These are phyloP conservation scores for Pyrenochaeta sp. DNA, from an alignment of 2,329 filamentous ascomycete species.

Conservation along the genomic window DNA sequence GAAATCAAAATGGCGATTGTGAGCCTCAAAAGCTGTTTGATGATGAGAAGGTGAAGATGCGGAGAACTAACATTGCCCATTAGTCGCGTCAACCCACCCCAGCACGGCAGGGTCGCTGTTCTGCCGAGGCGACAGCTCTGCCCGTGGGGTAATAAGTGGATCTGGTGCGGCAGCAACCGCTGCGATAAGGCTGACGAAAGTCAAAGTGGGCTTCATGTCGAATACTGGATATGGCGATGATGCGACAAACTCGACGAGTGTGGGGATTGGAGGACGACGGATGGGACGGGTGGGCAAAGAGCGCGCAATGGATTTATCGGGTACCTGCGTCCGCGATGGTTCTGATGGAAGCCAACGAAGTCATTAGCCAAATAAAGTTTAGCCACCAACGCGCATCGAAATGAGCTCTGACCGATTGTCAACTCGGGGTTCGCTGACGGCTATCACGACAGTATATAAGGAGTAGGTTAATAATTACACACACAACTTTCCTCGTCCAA, in stretches of 20 bases:
- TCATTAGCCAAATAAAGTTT: slow-evolving; percentile 11
- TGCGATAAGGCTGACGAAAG: slow-evolving; percentile 12
- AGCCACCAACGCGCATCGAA: slow-evolving; percentile 1
- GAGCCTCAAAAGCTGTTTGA: neutral
- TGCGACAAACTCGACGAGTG: neutral
- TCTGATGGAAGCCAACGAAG: neutral
- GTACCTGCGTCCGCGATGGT: slow-evolving; percentile 15
- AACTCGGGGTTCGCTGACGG: neutral
- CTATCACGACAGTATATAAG: no score
- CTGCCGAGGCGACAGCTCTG: slow-evolving; percentile 28
- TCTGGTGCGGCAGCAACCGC: slow-evolving; percentile 20
- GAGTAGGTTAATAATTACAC: no score
- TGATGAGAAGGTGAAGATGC: neutral
- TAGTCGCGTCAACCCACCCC: slow-evolving; percentile 29
- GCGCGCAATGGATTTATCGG: neutral
- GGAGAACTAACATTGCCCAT: slow-evolving; percentile 21
- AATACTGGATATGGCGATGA: neutral
- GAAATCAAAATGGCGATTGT: no score
- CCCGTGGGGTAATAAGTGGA: slow-evolving; percentile 29
- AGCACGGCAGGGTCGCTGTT: slow-evolving; percentile 26
- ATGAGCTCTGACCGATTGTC: neutral
- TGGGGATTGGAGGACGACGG: no score
- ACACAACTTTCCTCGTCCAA: no score
- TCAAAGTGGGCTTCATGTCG: slow-evolving; percentile 18
- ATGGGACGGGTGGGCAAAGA: neutral